These are phyloP conservation scores for Avena insularis DNA, from an alignment of 176 grass and related monocot genomes.

Conservation along the genomic window DNA sequence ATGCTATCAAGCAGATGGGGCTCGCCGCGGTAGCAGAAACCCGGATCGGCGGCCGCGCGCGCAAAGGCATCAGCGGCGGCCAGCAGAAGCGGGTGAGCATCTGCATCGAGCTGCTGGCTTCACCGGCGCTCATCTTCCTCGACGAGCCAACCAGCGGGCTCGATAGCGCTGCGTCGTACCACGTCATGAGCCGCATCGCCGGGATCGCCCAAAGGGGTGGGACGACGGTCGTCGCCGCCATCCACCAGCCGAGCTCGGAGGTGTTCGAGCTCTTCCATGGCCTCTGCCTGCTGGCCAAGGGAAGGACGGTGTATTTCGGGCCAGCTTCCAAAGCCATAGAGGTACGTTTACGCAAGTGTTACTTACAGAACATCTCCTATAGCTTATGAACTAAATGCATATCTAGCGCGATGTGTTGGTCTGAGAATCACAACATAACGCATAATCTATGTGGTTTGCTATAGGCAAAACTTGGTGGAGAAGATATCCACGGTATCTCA, in stretches of 20 bases:
- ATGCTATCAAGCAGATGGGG: constrained; percentile 47
- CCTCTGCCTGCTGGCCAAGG: constrained; percentile 54
- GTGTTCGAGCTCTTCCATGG: constrained; percentile 62
- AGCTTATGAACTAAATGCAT: neutral
- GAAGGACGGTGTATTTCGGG: constrained; percentile 54
- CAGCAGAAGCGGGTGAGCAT: constrained; percentile 48
- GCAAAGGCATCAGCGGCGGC: constrained; percentile 56
- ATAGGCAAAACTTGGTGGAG: no score
- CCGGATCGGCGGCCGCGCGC: constrained; percentile 47
- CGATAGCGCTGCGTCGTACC: constrained; percentile 58
- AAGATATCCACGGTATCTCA: no score
- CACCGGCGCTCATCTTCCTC: constrained; percentile 45
- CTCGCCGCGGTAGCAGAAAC: constrained; percentile 1
- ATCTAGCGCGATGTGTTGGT: neutral
- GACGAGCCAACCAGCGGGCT: constrained; percentile 59
- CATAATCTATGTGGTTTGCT: neutral
- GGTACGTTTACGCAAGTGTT: constrained; percentile 27
- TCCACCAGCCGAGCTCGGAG: constrained; percentile 68
- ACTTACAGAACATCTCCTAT: neutral
- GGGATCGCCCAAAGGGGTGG: constrained; percentile 8
- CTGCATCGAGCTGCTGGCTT: constrained; percentile 48
- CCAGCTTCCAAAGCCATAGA: constrained; percentile 41
- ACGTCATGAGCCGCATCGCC: constrained; percentile 57
- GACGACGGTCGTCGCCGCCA: constrained; percentile 56
- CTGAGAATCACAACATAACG: neutral